Conservation (phyloP, 192 early-diverging fungal genomes). For the Diversispora epigaea region DNA sequence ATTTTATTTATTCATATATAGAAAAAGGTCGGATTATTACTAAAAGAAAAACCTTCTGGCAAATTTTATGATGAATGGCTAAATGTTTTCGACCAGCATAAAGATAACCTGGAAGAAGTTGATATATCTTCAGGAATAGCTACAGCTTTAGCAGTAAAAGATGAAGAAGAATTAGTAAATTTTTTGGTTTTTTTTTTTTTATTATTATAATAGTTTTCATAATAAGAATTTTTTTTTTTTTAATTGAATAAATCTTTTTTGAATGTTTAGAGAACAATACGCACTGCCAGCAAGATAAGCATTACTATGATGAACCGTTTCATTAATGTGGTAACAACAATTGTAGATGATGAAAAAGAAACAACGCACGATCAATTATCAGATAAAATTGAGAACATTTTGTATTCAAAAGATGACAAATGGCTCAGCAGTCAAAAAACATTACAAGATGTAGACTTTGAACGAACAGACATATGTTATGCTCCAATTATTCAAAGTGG, state of each 20-base stretch:
- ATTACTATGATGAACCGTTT: slow-evolving; percentile 81
- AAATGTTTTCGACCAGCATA: slow-evolving; percentile 52
- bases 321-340: slow-evolving; percentile 77
- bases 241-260: background rate
- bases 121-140: slow-evolving; percentile 76
- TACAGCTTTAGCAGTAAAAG: slow-evolving; percentile 78
- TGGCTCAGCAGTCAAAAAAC: slow-evolving; percentile 49
- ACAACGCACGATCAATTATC: slow-evolving; percentile 84
- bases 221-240: background rate
- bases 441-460: slow-evolving; percentile 70
- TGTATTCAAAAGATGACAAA: slow-evolving; percentile 62
- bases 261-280: slow-evolving; percentile 61
- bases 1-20: too few species aligned
- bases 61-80: slow-evolving; percentile 82
- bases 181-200: background rate
- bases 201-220: too few species aligned
- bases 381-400: slow-evolving; percentile 64
- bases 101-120: slow-evolving; percentile 57
- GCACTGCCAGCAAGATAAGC: slow-evolving; percentile 71
- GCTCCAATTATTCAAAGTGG: slow-evolving; percentile 96
- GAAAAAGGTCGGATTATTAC: slow-evolving; percentile 72
- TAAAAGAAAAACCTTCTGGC: slow-evolving; percentile 75
- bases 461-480: slow-evolving; percentile 86
- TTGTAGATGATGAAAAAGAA: slow-evolving; percentile 86
- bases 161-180: slow-evolving; percentile 82